phyloP scores from a whole-genome alignment of 192 early-diverging fungal species.

The Polychytrium aggregatum region DNA sequence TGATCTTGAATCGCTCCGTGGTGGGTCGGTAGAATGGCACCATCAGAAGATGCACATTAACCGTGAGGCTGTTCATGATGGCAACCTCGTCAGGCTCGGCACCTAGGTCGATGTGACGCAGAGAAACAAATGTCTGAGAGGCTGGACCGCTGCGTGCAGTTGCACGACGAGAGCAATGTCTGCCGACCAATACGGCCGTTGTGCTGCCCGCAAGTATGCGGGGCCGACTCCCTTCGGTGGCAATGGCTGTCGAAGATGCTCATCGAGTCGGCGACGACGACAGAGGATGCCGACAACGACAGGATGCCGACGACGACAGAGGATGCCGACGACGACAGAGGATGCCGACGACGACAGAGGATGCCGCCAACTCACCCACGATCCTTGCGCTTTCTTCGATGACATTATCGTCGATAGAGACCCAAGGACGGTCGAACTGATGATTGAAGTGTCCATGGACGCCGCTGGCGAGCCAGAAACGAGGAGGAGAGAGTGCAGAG shows the following conservation, averaged over 20 bases:
- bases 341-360: no score
- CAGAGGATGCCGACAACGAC: no score
- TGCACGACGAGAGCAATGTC: background rate
- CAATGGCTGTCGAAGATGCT: no score
- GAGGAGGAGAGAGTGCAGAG: no score
- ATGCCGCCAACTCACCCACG: slow-evolving; percentile 60
- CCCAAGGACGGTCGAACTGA: slow-evolving; percentile 73
- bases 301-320: no score
- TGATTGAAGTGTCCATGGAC: slow-evolving; percentile 87
- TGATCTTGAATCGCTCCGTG: slow-evolving; percentile 56
- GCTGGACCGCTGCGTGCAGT: background rate
- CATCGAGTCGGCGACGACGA: no score
- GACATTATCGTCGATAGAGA: slow-evolving; percentile 65
- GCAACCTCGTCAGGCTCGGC: slow-evolving; percentile 69
- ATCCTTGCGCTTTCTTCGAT: slow-evolving; percentile 62
- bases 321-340: no score
- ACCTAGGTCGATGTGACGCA: no score
- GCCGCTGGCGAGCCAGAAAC: no score
- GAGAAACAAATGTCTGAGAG: no score
- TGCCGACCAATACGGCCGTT: background rate
- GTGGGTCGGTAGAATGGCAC: slow-evolving; percentile 90
- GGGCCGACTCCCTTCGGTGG: no score
- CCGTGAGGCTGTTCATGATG: slow-evolving; percentile 87
- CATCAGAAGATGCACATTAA: slow-evolving; percentile 83
- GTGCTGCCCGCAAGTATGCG: no score